Evolutionary conservation across 2,329 filamentous ascomycete genomes (phyloP).

Genomic region (Rachicladosporium sp.): DNA sequence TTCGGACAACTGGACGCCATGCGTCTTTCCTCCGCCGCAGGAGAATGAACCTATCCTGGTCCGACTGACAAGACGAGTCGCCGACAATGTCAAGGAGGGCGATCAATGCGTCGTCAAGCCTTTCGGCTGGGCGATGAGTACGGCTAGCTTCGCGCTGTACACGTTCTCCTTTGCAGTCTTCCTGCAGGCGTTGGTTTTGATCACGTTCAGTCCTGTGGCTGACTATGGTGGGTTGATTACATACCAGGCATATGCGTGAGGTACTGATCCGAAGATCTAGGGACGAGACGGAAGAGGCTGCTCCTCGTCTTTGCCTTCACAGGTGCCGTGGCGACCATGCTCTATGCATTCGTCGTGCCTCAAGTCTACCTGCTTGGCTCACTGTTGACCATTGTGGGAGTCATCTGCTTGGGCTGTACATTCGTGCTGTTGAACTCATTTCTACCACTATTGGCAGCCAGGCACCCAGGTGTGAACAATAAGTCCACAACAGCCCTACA

Average conservation of each 20-base stretch:
- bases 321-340: slow-evolving; percentile 66
- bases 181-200: slow-evolving; percentile 72
- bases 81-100: slow-evolving; percentile 26
- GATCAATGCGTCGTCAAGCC: slow-evolving; percentile 69
- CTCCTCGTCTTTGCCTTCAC: slow-evolving; percentile 67
- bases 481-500: slow-evolving; percentile 51
- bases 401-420: slow-evolving; percentile 84
- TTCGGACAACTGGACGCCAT: slow-evolving; percentile 60
- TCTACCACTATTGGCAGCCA: slow-evolving; percentile 70
- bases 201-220: slow-evolving; percentile 84
- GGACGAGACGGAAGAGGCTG: slow-evolving; percentile 66
- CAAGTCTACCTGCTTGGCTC: slow-evolving; percentile 67
- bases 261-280: slow-evolving; percentile 13
- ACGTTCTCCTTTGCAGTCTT: slow-evolving; percentile 83
- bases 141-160: slow-evolving; percentile 90
- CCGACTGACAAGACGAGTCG: slow-evolving; percentile 8
- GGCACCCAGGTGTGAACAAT: slow-evolving; percentile 47
- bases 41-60: slow-evolving; percentile 6
- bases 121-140: slow-evolving; percentile 71
- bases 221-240: slow-evolving; percentile 74
- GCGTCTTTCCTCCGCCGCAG: slow-evolving; percentile 29
- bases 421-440: slow-evolving; percentile 95
- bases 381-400: slow-evolving; percentile 69
- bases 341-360: slow-evolving; percentile 65
- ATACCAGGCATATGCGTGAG: too few species aligned